Evolutionary conservation across 495 filamentous ascomycete genomes (phyloP).

Genomic region (Aspergillus homomorphus): DNA sequence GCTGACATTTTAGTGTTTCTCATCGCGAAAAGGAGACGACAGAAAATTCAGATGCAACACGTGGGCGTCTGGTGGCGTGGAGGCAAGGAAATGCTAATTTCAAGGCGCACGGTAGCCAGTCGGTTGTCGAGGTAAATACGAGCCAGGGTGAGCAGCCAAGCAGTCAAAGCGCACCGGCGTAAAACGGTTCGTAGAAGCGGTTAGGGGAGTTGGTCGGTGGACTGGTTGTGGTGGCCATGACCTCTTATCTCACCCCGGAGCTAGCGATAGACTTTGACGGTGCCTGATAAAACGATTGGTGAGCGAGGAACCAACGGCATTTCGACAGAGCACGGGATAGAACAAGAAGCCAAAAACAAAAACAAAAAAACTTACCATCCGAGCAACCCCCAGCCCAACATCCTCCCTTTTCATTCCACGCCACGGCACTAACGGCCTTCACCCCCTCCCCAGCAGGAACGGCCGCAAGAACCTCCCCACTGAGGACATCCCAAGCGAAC

Average conservation of each 20-base stretch:
- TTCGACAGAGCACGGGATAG: not conserved
- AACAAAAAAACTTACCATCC: conserved; percentile 44
- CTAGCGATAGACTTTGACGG: conserved; percentile 27
- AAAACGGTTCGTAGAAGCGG: too few species aligned
- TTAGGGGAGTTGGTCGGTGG: not conserved
- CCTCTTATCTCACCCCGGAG: too few species aligned
- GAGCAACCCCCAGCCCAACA: conserved; percentile 63
- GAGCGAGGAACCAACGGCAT: not conserved
- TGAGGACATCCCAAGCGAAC: conserved; percentile 88
- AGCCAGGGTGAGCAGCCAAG: not conserved
- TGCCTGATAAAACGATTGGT: conserved; percentile 12
- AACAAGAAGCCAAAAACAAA: conserved; percentile 1
- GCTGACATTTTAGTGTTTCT: not conserved
- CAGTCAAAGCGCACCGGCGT: not conserved
- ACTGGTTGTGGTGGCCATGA: not conserved
- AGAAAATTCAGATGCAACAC: not conserved
- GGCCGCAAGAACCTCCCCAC: conserved; percentile 61
- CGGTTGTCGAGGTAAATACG: not conserved
- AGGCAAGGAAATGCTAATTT: not conserved
- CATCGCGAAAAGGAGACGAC: not conserved
- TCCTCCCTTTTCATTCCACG: conserved; percentile 68
- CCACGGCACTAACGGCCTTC: conserved; percentile 60
- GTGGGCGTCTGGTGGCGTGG: not conserved
- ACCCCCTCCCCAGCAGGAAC: conserved; percentile 56
- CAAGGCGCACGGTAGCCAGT: not conserved